phyloP scores from a whole-genome alignment of 2,329 filamentous ascomycete species.

The Fusarium vanettenii region DNA sequence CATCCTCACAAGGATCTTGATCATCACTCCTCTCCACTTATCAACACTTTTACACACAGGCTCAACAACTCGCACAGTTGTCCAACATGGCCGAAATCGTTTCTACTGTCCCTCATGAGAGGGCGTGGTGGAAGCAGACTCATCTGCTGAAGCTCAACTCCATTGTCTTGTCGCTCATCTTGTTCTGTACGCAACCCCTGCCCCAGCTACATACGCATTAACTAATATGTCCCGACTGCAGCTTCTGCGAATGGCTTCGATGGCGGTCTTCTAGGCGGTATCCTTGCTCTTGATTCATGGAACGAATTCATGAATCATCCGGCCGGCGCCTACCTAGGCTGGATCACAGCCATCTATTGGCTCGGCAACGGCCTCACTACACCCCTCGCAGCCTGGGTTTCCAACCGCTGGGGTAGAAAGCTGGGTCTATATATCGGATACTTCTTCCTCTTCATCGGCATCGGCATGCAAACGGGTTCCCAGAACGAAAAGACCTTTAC shows the following conservation, averaged over 20 bases:
- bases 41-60: neutral
- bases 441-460: conserved; percentile 25
- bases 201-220: neutral
- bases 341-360: conserved; percentile 42
- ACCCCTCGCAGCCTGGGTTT: conserved; percentile 29
- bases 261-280: conserved; percentile 19
- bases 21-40: neutral
- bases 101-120: neutral
- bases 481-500: conserved; percentile 31
- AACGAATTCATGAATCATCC: conserved; percentile 36
- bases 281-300: conserved; percentile 34
- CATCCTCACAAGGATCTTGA: neutral
- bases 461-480: conserved; percentile 24
- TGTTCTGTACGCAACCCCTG: conserved; percentile 20
- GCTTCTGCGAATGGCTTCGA: conserved; percentile 30
- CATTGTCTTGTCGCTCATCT: conserved; percentile 23
- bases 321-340: conserved; percentile 34
- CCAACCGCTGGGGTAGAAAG: conserved; percentile 23
- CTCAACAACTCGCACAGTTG: neutral
- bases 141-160: conserved; percentile 31
- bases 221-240: neutral
- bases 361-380: conserved; percentile 36
- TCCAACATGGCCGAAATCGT: neutral
- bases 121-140: conserved; percentile 25
- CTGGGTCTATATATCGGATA: conserved; percentile 26